A percentile compares a stretch with the other conserved stretches of the same genome.
Evolutionary conservation across 345 rosid species (phyloP).

Genomic region (Aegle marmelos): DNA sequence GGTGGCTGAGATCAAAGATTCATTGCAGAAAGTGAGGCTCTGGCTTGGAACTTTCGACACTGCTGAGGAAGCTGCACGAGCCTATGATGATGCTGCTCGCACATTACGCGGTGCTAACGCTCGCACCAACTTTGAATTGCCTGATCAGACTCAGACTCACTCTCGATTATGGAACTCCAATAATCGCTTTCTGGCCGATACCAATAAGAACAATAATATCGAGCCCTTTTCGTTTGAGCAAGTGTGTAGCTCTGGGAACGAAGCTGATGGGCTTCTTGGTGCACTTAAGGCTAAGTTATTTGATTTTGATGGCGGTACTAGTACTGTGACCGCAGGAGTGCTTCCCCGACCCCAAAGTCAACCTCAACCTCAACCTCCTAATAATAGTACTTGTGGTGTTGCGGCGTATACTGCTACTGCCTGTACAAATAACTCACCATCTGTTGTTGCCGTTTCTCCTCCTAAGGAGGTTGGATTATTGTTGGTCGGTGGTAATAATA

Average conservation of each 20-base stretch:
- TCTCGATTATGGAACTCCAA: too few species aligned
- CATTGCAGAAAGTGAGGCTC: slow-evolving; percentile 48
- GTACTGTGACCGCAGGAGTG: too few species aligned
- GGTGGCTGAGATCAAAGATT: slow-evolving; percentile 63
- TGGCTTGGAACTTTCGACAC: slow-evolving; percentile 65
- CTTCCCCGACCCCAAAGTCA: too few species aligned
- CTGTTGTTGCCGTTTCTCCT: not conserved
- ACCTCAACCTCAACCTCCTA: too few species aligned
- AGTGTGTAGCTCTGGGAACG: slow-evolving; percentile 32
- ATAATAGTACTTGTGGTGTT: too few species aligned
- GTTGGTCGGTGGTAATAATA: too few species aligned
- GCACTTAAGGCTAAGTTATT: slow-evolving; percentile 50
- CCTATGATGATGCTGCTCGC: slow-evolving; percentile 52
- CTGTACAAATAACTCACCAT: too few species aligned
- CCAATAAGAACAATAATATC: not conserved
- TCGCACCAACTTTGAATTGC: slow-evolving; percentile 45
- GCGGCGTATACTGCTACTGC: too few species aligned
- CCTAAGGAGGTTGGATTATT: not conserved
- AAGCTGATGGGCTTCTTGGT: slow-evolving; percentile 44
- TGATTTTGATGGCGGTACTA: slow-evolving; percentile 33
- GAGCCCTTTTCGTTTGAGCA: slow-evolving; percentile 53
- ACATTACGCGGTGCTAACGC: slow-evolving; percentile 50
- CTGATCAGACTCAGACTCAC: slow-evolving; percentile 16
- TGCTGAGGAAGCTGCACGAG: slow-evolving; percentile 53
- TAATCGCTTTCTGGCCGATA: slow-evolving; percentile 9